phyloP scores from a whole-genome alignment of 2,329 filamentous ascomycete species.

The Monilinia fructigena region DNA sequence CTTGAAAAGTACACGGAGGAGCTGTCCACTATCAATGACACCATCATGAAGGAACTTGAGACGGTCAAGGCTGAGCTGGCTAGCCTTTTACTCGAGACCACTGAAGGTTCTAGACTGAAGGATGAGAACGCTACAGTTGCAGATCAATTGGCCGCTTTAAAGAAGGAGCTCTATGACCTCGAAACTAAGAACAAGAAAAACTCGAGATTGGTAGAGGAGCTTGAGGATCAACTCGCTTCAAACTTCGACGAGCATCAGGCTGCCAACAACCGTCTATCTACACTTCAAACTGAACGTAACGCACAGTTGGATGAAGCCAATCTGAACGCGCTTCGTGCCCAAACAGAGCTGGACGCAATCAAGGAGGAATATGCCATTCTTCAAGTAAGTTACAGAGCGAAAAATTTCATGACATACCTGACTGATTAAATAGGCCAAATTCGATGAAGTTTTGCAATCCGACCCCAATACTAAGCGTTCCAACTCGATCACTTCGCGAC shows the following conservation, averaged over 20 bases:
- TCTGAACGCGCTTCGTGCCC: constrained; percentile 58
- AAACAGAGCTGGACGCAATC: constrained; percentile 66
- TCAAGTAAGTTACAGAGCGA: constrained; percentile 47
- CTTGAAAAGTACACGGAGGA: constrained; percentile 56
- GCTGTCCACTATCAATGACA: constrained; percentile 57
- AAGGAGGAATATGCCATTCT: constrained; percentile 71
- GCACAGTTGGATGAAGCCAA: constrained; percentile 77
- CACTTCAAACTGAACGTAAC: constrained; percentile 71
- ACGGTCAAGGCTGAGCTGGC: constrained; percentile 55
- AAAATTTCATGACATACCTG: neutral
- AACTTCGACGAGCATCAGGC: constrained; percentile 93
- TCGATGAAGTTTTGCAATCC: constrained; percentile 50
- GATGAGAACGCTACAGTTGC: constrained; percentile 49
- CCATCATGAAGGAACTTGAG: constrained; percentile 61
- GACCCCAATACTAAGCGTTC: constrained; percentile 49
- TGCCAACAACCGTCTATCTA: constrained; percentile 81
- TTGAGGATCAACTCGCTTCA: constrained; percentile 92
- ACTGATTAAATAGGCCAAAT: constrained; percentile 52
- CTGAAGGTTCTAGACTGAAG: constrained; percentile 48
- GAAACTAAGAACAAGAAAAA: constrained; percentile 81
- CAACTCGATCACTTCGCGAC: constrained; percentile 47
- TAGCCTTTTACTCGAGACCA: constrained; percentile 49
- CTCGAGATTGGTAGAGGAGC: constrained; percentile 85
- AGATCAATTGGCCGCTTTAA: constrained; percentile 60
- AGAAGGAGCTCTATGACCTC: constrained; percentile 63